Base-by-base conservation (phyloP, 2,329 filamentous ascomycete species). In the Xylariomycetidae sp. region DNA sequence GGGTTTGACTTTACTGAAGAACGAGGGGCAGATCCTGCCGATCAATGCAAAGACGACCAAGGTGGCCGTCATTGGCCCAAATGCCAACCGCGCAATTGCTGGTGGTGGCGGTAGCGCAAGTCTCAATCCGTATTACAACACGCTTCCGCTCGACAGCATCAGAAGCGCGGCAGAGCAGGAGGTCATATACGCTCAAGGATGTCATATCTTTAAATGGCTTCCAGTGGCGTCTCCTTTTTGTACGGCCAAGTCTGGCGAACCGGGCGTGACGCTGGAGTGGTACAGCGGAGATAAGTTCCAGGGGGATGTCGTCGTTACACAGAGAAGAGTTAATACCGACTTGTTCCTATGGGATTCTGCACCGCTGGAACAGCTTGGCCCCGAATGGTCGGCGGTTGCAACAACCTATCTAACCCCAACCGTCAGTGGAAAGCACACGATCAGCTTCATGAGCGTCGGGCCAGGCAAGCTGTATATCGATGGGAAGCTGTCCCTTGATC, bases 331-430 rank as follows among this genome's bases (percentile, higher is more conserved):
- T 6, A 81, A 80, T 48, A 82, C 78, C 0, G 79, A 84, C 50
- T 67, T 84, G 1, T 83, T 81, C 64, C 65, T 85, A 3, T 84
- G 80, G 79, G 80, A 85, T 45, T 83, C 80, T 3, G 79, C 77
- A 1, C 80, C 80, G 5, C 54, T 72, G 12, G 64, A 67, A 15
- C 64, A 79, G 39, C 68, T 81, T 11, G 72, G 78, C 0, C 75
- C 75, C 0, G 70, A 77, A 34, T 83, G 77, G 69, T 83, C 78
- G 2, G 80, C 79, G 33, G 60, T 76, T 29, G 77, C 75, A 16
- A 82, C 72, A 31, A 78, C 77, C 0, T 69, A 64, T 20, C 58
- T 85, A 15, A 80, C 72, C 0, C 69, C 80, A 0, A 72, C 66
- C 16, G 68, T 70, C 1, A 74, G 69, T 0, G 80, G 80, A 4